phyloP scores from a whole-genome alignment of 83 land plant genomes.

The Isoetes engelmannii region DNA sequence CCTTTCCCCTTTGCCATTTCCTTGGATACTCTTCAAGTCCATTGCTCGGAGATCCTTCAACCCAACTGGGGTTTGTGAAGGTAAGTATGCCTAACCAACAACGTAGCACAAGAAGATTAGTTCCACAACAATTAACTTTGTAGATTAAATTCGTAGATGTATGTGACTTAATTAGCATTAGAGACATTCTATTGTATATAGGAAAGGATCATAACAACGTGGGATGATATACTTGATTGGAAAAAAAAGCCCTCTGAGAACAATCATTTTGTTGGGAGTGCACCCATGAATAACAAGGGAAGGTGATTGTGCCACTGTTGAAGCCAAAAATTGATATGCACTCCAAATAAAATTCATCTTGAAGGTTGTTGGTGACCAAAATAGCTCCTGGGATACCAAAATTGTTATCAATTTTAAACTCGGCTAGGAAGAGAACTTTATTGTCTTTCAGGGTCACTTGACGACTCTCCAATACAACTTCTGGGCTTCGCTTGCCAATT shows the following conservation, averaged over 20 bases:
- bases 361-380: constrained; percentile 55
- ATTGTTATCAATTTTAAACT: constrained; percentile 45
- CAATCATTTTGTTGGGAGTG: constrained; percentile 46
- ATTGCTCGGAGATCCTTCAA: neutral
- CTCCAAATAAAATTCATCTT: constrained; percentile 65
- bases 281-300: constrained; percentile 68
- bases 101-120: no score
- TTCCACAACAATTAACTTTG: no score
- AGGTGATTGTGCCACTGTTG: constrained; percentile 44
- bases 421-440: constrained; percentile 63
- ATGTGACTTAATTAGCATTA: no score
- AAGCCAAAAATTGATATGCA: constrained; percentile 54
- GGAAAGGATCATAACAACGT: no score
- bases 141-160: no score
- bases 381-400: constrained; percentile 91
- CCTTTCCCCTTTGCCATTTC: constrained; percentile 1
- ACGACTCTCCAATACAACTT: constrained; percentile 59
- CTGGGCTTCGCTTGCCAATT: constrained; percentile 48
- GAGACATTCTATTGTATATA: no score
- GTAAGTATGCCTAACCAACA: constrained; percentile 5
- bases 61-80: neutral
- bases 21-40: constrained; percentile 3
- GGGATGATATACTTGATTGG: constrained; percentile 35
- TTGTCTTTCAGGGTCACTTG: constrained; percentile 41
- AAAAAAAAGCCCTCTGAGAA: constrained; percentile 50